Percentiles rank a stretch among this genome's conserved stretches.
phyloP scores from a whole-genome alignment of 2,329 filamentous ascomycete genomes.

The Scedosporium dehoogii region DNA sequence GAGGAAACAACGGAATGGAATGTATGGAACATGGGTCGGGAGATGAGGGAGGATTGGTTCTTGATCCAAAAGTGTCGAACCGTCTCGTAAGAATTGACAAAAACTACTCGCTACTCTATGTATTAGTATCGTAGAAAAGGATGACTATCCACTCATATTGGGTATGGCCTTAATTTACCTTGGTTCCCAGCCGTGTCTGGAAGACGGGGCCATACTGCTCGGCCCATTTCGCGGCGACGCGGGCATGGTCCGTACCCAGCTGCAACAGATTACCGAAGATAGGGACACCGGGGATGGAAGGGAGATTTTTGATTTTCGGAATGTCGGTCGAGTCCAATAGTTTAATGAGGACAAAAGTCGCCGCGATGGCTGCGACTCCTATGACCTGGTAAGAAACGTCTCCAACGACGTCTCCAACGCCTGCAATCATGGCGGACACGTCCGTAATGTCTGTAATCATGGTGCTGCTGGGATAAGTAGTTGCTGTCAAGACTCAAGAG shows the following conservation, averaged over 20 bases:
- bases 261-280: constrained; percentile 55
- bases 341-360: constrained; percentile 16
- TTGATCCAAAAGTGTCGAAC: constrained; percentile 69
- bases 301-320: constrained; percentile 50
- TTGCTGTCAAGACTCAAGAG: not conserved
- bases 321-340: constrained; percentile 40
- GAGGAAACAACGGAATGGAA: constrained; percentile 72
- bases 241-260: constrained; percentile 47
- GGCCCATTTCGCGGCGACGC: constrained; percentile 44
- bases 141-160: not conserved
- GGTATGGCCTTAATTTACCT: constrained; percentile 26
- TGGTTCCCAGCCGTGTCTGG: constrained; percentile 59
- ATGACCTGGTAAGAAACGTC: not conserved
- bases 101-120: constrained; percentile 59
- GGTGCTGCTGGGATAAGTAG: not conserved
- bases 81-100: constrained; percentile 68
- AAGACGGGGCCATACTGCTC: constrained; percentile 55
- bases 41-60: constrained; percentile 68
- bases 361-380: constrained; percentile 8
- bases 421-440: too few species aligned
- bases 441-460: too few species aligned
- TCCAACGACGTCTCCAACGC: not conserved
- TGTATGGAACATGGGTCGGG: constrained; percentile 67
- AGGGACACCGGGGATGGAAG: constrained; percentile 51
- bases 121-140: constrained; percentile 5